Evolutionary conservation across 2,329 filamentous ascomycete genomes (phyloP).

Genomic region (Fonsecaea pedrosoi): DNA sequence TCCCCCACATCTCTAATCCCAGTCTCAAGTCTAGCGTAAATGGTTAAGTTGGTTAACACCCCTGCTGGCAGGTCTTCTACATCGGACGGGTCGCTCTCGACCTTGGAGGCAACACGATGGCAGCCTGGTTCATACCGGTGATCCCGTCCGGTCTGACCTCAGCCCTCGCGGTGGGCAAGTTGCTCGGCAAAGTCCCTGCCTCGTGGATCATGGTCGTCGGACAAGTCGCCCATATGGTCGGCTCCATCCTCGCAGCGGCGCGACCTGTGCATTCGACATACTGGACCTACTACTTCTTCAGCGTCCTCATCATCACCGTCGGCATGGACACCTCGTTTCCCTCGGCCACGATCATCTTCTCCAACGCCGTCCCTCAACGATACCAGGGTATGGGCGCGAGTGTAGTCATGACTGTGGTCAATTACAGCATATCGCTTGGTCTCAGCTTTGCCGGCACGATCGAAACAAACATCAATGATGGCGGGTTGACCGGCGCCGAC

Average conservation of each 20-base stretch:
- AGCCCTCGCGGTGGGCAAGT: constrained; percentile 39
- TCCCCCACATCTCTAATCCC: constrained; percentile 57
- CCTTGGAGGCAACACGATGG: background rate
- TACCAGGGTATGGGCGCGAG: constrained; percentile 62
- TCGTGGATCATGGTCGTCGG: constrained; percentile 33
- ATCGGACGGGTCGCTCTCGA: constrained; percentile 38
- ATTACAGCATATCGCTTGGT: constrained; percentile 71
- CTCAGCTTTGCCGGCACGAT: constrained; percentile 71
- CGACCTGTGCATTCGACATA: constrained; percentile 51
- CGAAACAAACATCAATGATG: constrained; percentile 57
- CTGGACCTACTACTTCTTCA: constrained; percentile 49
- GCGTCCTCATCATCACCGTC: constrained; percentile 42
- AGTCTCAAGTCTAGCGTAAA: background rate
- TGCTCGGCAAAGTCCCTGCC: constrained; percentile 26
- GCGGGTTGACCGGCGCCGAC: constrained; percentile 45
- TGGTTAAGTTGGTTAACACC: constrained; percentile 42
- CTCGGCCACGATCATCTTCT: constrained; percentile 66
- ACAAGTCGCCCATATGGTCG: constrained; percentile 43
- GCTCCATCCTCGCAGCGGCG: constrained; percentile 50
- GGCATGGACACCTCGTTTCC: constrained; percentile 68
- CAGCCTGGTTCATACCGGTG: background rate
- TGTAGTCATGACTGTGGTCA: constrained; percentile 70
- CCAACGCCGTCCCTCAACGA: constrained; percentile 56
- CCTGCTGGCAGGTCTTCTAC: constrained; percentile 55
- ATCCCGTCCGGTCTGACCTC: constrained; percentile 40